Percentiles rank a stretch among this genome's conserved stretches.
Evolutionary conservation across 1,139 yeast genomes (phyloP).

Genomic region (Citeromyces hawaiiensis): DNA sequence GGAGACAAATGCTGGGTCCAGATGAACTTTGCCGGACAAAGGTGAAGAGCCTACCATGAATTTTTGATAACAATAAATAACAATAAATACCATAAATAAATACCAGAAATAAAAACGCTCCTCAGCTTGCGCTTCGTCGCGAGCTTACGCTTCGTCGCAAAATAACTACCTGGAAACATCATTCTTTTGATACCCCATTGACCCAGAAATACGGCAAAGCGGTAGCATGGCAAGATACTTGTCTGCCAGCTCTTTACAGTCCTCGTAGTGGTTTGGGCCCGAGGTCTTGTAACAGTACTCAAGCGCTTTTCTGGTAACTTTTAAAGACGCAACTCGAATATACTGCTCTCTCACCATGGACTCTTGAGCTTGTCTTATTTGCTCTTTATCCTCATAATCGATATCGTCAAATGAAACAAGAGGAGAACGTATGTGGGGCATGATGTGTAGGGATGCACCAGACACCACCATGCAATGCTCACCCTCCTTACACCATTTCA

Average conservation of each 20-base stretch:
- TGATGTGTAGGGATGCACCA: neutral
- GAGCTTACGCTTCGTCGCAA: too few species aligned
- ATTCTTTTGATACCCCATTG: conserved; percentile 72
- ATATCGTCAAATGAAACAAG: conserved; percentile 76
- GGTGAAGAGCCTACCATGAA: too few species aligned
- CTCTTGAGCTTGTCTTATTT: conserved; percentile 61
- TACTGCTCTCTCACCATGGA: conserved; percentile 73
- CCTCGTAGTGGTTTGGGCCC: conserved; percentile 65
- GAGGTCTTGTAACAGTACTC: conserved; percentile 49
- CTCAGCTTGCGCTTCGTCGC: too few species aligned
- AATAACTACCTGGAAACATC: conserved; percentile 54
- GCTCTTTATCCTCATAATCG: conserved; percentile 54
- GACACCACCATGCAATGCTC: too few species aligned
- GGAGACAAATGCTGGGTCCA: too few species aligned
- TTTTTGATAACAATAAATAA: too few species aligned
- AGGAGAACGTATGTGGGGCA: conserved; percentile 38
- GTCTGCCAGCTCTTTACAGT: conserved; percentile 67
- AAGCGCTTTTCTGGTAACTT: conserved; percentile 59
- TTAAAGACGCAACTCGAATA: conserved; percentile 58
- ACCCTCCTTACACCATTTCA: neutral
- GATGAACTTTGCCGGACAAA: too few species aligned
- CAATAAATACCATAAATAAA: neutral
- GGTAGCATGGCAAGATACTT: conserved; percentile 72
- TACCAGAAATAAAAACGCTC: too few species aligned
- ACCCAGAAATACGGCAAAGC: conserved; percentile 53